Base-by-base conservation (phyloP, 768 basidiomycete genomes). In the Russula ochroleuca region DNA sequence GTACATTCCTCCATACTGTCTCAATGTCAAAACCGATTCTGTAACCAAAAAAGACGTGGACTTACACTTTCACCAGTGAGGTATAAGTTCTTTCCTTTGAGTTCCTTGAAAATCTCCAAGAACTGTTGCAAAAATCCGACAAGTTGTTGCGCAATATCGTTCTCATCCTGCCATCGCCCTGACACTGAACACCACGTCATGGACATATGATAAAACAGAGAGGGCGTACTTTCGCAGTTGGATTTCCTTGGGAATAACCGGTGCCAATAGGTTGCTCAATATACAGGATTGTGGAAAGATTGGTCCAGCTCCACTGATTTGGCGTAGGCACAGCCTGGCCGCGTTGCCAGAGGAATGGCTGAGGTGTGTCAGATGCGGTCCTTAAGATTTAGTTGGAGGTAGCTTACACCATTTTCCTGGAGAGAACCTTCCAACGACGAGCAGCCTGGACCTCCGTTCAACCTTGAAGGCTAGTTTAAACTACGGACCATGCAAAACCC, bases 201-300 rank as follows among this genome's bases (percentile, higher is more conserved):
- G 17, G 19, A 2, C 21, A 17, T 14, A 49, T 13, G 25, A 13
- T 13, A 43, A 21, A 2, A 33, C n/a, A 1, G 37, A 17, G 28
- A 33, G 61, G 6, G 2, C 72, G 40, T 61, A 77, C 77, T 49
- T 59, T 64, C 43, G 85, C 84, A 62, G 85, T 82, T 0, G 89
- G 87, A 14, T 64, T 76, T 19, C 89, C 89, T 64, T 86, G 86
- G 2, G 86, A 87, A 72, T 85, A 91, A 0, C 89, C 89, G 5
- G 88, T 90, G 5, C 89, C 89, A 35, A 91, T 84, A 3, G 89
- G 89, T 67, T 90, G 90, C 66, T 92, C 90, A 13, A 91, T 82
- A 78, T 81, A 92, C 19, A 90, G 74, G 8, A 90, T 73, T 59
- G 85, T 88, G 2, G 87, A 88, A 9, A 91, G 77, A 69, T 90